A percentile compares a stretch with the other conserved stretches of the same genome.
Evolutionary conservation across 2,329 filamentous ascomycete genomes (phyloP).

Genomic region (Zarea fungicola): DNA sequence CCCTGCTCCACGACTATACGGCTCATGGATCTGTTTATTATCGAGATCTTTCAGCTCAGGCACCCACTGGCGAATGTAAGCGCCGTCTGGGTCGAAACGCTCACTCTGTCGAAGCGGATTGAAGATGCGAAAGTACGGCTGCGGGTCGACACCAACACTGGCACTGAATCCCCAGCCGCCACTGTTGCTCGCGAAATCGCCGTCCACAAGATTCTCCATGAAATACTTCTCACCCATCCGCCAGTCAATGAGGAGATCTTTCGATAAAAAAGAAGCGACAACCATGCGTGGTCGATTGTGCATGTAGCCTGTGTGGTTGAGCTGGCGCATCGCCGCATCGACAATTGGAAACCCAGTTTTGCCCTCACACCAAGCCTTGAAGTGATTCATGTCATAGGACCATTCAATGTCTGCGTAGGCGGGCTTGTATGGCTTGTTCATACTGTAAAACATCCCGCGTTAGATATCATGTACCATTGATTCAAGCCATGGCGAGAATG

Average conservation of each 20-base stretch:
- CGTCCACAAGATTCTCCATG: slow-evolving; percentile 75
- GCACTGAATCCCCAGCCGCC: slow-evolving; percentile 55
- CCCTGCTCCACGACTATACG: slow-evolving; percentile 61
- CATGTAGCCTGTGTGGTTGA: slow-evolving; percentile 66
- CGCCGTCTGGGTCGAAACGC: slow-evolving; percentile 74
- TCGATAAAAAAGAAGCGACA: slow-evolving; percentile 72
- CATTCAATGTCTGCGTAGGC: slow-evolving; percentile 78
- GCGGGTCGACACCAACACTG: slow-evolving; percentile 71
- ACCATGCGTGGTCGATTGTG: slow-evolving; percentile 85
- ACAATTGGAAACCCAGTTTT: slow-evolving; percentile 77
- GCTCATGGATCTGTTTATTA: slow-evolving; percentile 73
- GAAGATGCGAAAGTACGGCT: slow-evolving; percentile 89
- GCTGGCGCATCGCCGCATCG: slow-evolving; percentile 80
- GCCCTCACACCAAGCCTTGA: slow-evolving; percentile 69
- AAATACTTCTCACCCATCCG: slow-evolving; percentile 76
- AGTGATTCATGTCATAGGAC: slow-evolving; percentile 67
- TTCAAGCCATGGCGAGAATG: no score
- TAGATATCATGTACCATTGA: not conserved
- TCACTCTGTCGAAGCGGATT: slow-evolving; percentile 81
- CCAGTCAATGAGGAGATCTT: slow-evolving; percentile 80
- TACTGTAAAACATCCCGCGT: slow-evolving; percentile 25
- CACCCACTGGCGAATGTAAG: slow-evolving; percentile 80
- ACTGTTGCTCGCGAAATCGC: slow-evolving; percentile 76
- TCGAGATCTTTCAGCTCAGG: slow-evolving; percentile 62
- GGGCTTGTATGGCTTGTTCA: slow-evolving; percentile 66